Conservation (phyloP, 2,329 filamentous ascomycete genomes). For the Rugonectria rugulosa region DNA sequence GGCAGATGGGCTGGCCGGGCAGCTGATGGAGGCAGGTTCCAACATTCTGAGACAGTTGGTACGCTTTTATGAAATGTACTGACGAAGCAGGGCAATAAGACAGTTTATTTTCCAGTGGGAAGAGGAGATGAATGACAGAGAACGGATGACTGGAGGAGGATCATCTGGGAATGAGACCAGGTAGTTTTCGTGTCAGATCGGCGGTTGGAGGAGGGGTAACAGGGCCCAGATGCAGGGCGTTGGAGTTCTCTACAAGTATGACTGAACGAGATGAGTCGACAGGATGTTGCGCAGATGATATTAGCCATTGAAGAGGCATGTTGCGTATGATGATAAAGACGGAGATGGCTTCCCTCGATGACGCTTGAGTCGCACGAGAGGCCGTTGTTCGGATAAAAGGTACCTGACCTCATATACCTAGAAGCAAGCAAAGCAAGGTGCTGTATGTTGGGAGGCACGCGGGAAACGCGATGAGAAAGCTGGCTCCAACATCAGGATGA, state of each 20-base stretch:
- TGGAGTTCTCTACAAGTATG: not conserved
- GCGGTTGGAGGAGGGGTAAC: conserved; percentile 1
- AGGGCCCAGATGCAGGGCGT: not conserved
- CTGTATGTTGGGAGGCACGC: no score
- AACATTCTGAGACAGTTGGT: not conserved
- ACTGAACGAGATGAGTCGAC: not conserved
- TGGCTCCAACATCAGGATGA: no score
- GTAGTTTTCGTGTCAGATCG: not conserved
- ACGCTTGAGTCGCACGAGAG: no score
- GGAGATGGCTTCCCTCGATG: no score
- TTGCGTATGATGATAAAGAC: no score
- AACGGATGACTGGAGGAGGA: conserved; percentile 12
- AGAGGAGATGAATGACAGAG: not conserved
- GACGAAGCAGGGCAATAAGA: not conserved
- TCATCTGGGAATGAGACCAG: conserved; percentile 8
- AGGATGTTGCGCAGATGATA: not conserved
- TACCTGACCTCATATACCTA: no score
- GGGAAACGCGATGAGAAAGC: no score
- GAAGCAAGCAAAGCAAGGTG: no score
- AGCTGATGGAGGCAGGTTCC: conserved; percentile 13
- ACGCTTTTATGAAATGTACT: not conserved
- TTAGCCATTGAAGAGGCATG: no score
- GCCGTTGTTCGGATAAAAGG: no score
- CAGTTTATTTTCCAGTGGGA: not conserved
- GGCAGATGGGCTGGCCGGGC: conserved; percentile 13